phyloP scores from a whole-genome alignment of 1,284 basidiomycete species.

The Chalciporus sp. region DNA sequence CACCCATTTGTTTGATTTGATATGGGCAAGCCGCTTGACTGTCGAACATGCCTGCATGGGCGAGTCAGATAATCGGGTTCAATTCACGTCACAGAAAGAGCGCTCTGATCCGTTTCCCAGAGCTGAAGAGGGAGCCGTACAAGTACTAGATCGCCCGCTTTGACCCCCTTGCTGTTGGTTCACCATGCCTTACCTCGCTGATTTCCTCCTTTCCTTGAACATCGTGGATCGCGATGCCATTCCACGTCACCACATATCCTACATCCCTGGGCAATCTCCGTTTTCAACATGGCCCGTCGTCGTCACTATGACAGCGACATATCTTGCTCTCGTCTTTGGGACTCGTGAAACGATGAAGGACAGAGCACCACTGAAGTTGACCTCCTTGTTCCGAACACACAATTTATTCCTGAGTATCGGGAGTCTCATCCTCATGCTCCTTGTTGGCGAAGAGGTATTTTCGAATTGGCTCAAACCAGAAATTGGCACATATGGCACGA shows the following conservation, averaged over 20 bases:
- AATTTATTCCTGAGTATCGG: slow-evolving; percentile 85
- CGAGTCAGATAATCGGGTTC: slow-evolving; percentile 1
- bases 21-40: not conserved
- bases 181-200: slow-evolving; percentile 70
- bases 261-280: slow-evolving; percentile 72
- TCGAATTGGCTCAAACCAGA: slow-evolving; percentile 75
- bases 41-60: not conserved
- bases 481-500: slow-evolving; percentile 72
- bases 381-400: slow-evolving; percentile 85
- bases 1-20: not conserved
- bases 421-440: slow-evolving; percentile 75
- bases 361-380: slow-evolving; percentile 74
- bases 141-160: slow-evolving; percentile 10
- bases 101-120: not conserved
- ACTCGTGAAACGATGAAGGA: slow-evolving; percentile 84
- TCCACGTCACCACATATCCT: slow-evolving; percentile 62
- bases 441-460: slow-evolving; percentile 87
- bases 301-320: slow-evolving; percentile 66
- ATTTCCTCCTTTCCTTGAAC: slow-evolving; percentile 58
- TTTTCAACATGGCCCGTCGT: slow-evolving; percentile 79
- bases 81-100: slow-evolving; percentile 5
- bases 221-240: slow-evolving; percentile 46
- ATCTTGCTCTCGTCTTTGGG: slow-evolving; percentile 87
- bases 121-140: slow-evolving; percentile 3
- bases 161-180: not conserved